These are phyloP conservation scores for Fusarium proliferatum DNA, from an alignment of 2,329 filamentous ascomycete genomes.

Conservation along the genomic window DNA sequence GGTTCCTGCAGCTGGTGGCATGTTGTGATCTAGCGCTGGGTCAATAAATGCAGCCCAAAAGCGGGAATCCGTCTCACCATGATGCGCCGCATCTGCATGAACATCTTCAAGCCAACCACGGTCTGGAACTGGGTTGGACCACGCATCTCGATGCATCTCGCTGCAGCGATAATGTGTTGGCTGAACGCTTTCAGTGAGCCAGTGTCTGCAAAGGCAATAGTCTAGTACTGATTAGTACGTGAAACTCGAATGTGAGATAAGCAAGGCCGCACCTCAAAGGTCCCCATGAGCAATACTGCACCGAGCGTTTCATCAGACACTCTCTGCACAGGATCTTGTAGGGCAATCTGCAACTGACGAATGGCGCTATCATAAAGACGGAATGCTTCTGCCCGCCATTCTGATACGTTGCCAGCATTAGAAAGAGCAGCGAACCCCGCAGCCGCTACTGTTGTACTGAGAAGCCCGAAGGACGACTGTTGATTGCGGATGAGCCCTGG, in stretches of 20 bases:
- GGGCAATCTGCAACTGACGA: slow-evolving; percentile 11
- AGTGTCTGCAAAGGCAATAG: slow-evolving; percentile 26
- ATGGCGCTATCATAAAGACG: slow-evolving; percentile 30
- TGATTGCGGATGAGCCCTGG: slow-evolving; percentile 21
- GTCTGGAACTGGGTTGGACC: slow-evolving; percentile 32
- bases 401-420: slow-evolving; percentile 22
- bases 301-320: slow-evolving; percentile 35
- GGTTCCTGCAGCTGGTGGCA: slow-evolving; percentile 41
- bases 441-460: slow-evolving; percentile 29
- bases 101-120: slow-evolving; percentile 20
- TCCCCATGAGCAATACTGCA: slow-evolving; percentile 37
- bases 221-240: not conserved
- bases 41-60: not conserved
- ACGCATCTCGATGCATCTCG: slow-evolving; percentile 36
- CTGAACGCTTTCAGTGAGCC: slow-evolving; percentile 35
- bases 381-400: slow-evolving; percentile 33
- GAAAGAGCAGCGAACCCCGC: slow-evolving; percentile 38
- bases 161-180: slow-evolving; percentile 36
- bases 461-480: slow-evolving; percentile 18
- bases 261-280: slow-evolving; percentile 22
- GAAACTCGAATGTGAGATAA: not conserved
- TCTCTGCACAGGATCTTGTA: slow-evolving; percentile 17
- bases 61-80: slow-evolving; percentile 9
- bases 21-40: slow-evolving; percentile 20
- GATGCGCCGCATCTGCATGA: slow-evolving; percentile 34